Conservation (phyloP, 2,329 filamentous ascomycete genomes). For the Beauveria rudraprayagi region DNA sequence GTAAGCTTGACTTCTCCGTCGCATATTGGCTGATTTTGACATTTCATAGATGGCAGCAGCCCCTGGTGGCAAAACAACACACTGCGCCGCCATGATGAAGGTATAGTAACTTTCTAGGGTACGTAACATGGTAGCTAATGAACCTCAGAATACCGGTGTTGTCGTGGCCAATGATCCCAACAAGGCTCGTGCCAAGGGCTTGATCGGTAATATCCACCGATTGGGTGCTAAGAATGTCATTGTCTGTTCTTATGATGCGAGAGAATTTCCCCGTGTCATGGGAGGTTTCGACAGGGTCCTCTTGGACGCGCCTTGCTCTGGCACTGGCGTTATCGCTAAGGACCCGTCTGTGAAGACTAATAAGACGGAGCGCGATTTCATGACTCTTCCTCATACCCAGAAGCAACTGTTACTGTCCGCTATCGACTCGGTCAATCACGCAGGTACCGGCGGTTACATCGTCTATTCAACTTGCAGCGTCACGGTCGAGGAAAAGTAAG, state of each 20-base stretch:
- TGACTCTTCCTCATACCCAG: slow-evolving; percentile 85
- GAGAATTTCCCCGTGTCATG: slow-evolving; percentile 89
- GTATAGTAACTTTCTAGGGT: not conserved
- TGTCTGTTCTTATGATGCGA: slow-evolving; percentile 90
- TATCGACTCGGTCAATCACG: slow-evolving; percentile 89
- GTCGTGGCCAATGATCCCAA: slow-evolving; percentile 96
- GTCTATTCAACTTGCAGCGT: slow-evolving; percentile 97
- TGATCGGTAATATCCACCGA: slow-evolving; percentile 96
- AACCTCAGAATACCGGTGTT: slow-evolving; percentile 67
- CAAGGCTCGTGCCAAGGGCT: slow-evolving; percentile 86
- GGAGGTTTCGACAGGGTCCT: slow-evolving; percentile 93
- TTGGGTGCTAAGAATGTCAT: slow-evolving; percentile 89
- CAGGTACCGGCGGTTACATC: slow-evolving; percentile 84
- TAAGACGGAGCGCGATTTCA: slow-evolving; percentile 92
- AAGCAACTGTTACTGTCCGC: slow-evolving; percentile 89
- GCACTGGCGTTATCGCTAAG: slow-evolving; percentile 95
- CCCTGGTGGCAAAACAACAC: slow-evolving; percentile 92
- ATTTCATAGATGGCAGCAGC: slow-evolving; percentile 67
- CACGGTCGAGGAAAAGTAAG: slow-evolving; percentile 69
- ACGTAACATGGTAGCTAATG: not conserved
- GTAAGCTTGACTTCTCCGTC: not conserved
- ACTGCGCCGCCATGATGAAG: slow-evolving; percentile 90
- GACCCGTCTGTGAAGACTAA: slow-evolving; percentile 97
- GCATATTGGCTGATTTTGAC: not conserved
- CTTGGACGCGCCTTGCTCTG: slow-evolving; percentile 90